Conservation (phyloP, 2,329 filamentous ascomycete species). For the Microascus cirrosus region DNA sequence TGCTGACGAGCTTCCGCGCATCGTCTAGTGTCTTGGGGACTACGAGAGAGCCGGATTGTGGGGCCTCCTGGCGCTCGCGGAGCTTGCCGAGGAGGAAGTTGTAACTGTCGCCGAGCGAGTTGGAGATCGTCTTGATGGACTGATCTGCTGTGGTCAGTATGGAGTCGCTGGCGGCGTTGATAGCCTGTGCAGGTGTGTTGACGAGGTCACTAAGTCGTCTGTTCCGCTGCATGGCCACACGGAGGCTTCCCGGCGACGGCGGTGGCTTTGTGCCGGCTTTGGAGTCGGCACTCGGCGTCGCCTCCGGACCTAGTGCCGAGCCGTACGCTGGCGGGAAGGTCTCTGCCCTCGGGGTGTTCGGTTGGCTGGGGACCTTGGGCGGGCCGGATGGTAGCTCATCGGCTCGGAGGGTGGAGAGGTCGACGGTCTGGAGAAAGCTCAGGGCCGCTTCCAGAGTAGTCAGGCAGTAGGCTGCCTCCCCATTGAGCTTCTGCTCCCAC, state of each 20-base stretch:
- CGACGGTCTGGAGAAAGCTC: conserved; percentile 89
- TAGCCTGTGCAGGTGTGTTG: conserved; percentile 69
- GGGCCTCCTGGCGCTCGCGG: conserved; percentile 52
- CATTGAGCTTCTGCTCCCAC: conserved; percentile 74
- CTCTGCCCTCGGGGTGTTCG: conserved; percentile 36
- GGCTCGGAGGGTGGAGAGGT: conserved; percentile 75
- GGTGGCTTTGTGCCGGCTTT: conserved; percentile 8
- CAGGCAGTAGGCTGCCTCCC: conserved; percentile 90
- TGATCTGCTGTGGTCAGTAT: conserved; percentile 85
- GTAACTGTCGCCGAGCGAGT: conserved; percentile 82
- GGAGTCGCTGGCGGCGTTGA: conserved; percentile 74
- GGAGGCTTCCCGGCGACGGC: conserved; percentile 28
- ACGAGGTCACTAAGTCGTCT: conserved; percentile 77
- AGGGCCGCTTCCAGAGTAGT: conserved; percentile 94
- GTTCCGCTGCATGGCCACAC: conserved; percentile 44
- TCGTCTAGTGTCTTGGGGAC: conserved; percentile 89
- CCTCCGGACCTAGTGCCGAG: conserved; percentile 25
- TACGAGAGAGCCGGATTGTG: conserved; percentile 32
- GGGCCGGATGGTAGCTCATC: conserved; percentile 66
- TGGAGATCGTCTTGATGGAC: conserved; percentile 82
- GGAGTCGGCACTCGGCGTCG: background rate
- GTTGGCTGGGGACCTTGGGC: conserved; percentile 38
- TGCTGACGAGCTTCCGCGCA: conserved; percentile 76
- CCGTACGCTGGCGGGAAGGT: conserved; percentile 48
- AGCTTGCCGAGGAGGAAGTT: conserved; percentile 85